These are phyloP conservation scores for Sungouiozyma intestinalis DNA, from an alignment of 805 yeast genomes.

Conservation along the genomic window DNA sequence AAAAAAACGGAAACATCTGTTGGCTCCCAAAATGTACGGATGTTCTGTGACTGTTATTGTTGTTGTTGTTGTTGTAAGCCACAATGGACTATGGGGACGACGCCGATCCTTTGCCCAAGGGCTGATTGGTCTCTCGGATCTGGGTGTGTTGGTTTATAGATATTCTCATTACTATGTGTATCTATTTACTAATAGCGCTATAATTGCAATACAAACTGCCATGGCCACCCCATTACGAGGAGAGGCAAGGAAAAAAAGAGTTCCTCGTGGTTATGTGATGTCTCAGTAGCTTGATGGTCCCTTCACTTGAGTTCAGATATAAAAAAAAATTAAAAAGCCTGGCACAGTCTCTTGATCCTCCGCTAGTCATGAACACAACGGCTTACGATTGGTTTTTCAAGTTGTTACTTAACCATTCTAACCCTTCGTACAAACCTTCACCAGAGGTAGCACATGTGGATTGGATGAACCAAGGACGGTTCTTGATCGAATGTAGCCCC, in stretches of 20 bases:
- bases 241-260: not conserved
- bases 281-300: not conserved
- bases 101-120: too few relatives aligned
- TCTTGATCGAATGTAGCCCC: slow-evolving; percentile 94
- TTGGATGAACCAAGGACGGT: slow-evolving; percentile 99
- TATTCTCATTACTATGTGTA: not conserved
- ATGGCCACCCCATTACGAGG: not conserved
- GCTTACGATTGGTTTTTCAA: slow-evolving; percentile 55
- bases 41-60: not conserved
- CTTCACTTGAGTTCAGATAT: not conserved
- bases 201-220: not conserved
- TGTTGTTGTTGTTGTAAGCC: too few relatives aligned
- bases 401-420: slow-evolving; percentile 91
- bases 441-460: slow-evolving; percentile 99
- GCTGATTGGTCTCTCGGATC: too few relatives aligned
- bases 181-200: not conserved
- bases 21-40: not conserved
- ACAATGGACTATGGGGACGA: too few relatives aligned
- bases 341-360: too few relatives aligned
- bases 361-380: too few relatives aligned
- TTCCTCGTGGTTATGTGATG: not conserved
- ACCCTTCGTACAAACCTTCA: slow-evolving; percentile 96
- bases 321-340: too few relatives aligned
- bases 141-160: not conserved
- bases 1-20: too few relatives aligned